Percentiles rank a stretch among this genome's conserved stretches.
These are phyloP conservation scores for Suillus cothurnatus DNA, from an alignment of 768 basidiomycete species.

Conservation along the genomic window DNA sequence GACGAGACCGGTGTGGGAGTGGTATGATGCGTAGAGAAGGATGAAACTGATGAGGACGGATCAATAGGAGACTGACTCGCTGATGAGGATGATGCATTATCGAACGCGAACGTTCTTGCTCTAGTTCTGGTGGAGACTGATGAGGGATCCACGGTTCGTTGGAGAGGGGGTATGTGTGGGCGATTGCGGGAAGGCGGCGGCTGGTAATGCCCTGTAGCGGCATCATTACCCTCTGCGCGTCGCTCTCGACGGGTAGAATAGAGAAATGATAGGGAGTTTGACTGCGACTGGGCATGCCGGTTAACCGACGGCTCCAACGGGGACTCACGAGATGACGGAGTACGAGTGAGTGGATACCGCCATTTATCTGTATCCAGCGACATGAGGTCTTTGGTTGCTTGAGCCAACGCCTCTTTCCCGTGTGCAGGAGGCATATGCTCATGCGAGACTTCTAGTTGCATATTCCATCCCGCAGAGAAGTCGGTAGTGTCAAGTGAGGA, in stretches of 20 bases:
- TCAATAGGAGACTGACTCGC: conserved; percentile 30
- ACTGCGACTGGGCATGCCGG: conserved; percentile 22
- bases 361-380: conserved; percentile 55
- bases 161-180: conserved; percentile 18
- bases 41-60: conserved; percentile 19
- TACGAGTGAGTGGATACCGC: conserved; percentile 29
- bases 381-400: conserved; percentile 86
- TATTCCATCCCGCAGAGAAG: conserved; percentile 50
- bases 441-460: conserved; percentile 37
- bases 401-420: conserved; percentile 66
- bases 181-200: conserved; percentile 16
- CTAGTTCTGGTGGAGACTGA: conserved; percentile 15
- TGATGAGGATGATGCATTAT: conserved; percentile 25
- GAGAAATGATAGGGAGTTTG: conserved; percentile 18
- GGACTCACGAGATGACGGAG: conserved; percentile 7
- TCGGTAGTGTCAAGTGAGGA: conserved; percentile 50
- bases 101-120: conserved; percentile 14
- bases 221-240: conserved; percentile 13
- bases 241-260: conserved; percentile 23
- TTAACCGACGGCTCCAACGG: conserved; percentile 14
- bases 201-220: not conserved
- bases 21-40: conserved; percentile 13
- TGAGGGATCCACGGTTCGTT: conserved; percentile 14
- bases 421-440: conserved; percentile 53
- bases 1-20: conserved; percentile 15